phyloP scores from a whole-genome alignment of 257 asterid species.

The Solanum tarijense region DNA sequence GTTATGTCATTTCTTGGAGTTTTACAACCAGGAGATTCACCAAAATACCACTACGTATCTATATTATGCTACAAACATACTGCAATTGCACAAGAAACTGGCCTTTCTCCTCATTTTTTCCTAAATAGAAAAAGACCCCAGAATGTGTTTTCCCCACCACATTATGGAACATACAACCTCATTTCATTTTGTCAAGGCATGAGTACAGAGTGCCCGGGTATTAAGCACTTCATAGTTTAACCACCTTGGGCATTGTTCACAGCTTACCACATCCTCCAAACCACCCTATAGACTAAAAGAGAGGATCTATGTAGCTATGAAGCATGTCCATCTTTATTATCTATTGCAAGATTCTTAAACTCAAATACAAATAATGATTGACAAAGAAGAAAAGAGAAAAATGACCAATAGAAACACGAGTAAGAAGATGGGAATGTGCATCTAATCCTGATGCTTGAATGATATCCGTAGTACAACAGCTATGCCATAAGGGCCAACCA shows the following conservation, averaged over 20 bases:
- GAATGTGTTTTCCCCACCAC: neutral
- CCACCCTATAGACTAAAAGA: neutral
- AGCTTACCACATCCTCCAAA: neutral
- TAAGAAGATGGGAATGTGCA: neutral
- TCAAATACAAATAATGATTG: neutral
- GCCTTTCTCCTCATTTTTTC: neutral
- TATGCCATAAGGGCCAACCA: neutral
- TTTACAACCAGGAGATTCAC: neutral
- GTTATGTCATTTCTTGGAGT: neutral
- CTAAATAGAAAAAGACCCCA: neutral
- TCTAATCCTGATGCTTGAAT: neutral
- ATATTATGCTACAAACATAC: neutral
- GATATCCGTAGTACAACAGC: neutral
- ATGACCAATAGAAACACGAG: neutral
- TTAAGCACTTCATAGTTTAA: neutral
- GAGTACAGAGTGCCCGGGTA: neutral
- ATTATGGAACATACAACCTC: neutral
- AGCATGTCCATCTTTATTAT: neutral
- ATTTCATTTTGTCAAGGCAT: neutral
- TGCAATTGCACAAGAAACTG: neutral
- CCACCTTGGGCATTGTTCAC: neutral
- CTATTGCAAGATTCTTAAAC: neutral
- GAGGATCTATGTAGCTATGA: neutral
- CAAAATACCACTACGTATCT: neutral
- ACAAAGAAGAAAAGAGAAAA: neutral